A percentile compares a stretch with the other conserved stretches of the same genome.
Evolutionary conservation across 495 filamentous ascomycete species (phyloP).

Genomic region (Podospora anserina): DNA sequence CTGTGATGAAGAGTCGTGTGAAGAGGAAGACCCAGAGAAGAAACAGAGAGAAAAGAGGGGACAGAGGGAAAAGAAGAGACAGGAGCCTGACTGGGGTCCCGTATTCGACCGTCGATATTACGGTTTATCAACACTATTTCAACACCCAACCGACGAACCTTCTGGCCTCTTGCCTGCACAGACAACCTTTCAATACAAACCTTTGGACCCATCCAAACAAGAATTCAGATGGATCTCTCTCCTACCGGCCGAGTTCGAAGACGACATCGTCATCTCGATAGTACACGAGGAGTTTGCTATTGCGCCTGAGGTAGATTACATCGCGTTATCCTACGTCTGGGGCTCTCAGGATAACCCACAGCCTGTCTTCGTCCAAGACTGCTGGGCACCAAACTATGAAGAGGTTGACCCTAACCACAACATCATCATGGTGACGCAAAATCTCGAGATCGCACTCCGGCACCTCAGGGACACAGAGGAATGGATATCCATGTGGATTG

Average conservation of each 20-base stretch:
- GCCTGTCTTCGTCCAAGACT: background rate
- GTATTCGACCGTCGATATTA: background rate
- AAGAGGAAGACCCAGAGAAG: no score
- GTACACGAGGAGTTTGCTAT: background rate
- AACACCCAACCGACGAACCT: background rate
- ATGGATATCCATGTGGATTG: conserved; percentile 8
- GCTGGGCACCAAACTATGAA: background rate
- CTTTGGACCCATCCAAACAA: background rate
- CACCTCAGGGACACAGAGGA: background rate
- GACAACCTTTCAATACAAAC: background rate
- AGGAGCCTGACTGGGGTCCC: background rate
- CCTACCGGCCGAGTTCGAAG: background rate
- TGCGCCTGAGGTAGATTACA: background rate
- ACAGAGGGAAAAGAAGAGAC: background rate
- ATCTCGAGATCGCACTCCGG: background rate
- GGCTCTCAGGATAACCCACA: background rate
- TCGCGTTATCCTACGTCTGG: background rate
- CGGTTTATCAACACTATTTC: background rate
- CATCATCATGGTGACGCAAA: background rate
- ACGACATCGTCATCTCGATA: background rate
- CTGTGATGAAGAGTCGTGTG: no score
- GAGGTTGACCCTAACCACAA: background rate
- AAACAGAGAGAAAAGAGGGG: no score
- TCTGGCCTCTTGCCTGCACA: background rate
- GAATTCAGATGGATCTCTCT: background rate